Evolutionary conservation across 345 rosid genomes (phyloP).

Genomic region (Garcia nutans): DNA sequence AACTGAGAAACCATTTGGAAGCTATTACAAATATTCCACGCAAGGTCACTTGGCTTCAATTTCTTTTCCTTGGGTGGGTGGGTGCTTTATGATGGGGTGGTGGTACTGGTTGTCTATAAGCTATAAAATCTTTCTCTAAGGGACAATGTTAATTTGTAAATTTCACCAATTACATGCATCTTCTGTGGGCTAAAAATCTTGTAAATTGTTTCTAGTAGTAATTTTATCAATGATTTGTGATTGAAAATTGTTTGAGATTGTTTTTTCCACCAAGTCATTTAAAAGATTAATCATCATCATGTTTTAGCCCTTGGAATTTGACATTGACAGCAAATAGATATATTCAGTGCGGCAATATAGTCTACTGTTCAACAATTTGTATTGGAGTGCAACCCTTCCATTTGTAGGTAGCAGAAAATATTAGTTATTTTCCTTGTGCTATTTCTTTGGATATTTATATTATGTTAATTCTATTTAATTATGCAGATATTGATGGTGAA

Average conservation of each 20-base stretch:
- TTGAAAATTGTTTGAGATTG: not conserved
- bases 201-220: slow-evolving; percentile 8
- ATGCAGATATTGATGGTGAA: slow-evolving; percentile 95
- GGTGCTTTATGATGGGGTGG: not conserved
- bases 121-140: slow-evolving; percentile 8
- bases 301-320: not conserved
- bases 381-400: not conserved
- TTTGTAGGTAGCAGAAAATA: not conserved
- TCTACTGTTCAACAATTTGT: not conserved
- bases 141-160: not conserved
- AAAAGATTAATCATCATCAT: not conserved
- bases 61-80: not conserved
- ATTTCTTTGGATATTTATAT: slow-evolving; percentile 19
- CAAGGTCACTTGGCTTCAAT: slow-evolving; percentile 48
- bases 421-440: slow-evolving; percentile 2
- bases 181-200: slow-evolving; percentile 5
- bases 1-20: slow-evolving; percentile 69
- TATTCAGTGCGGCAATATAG: not conserved
- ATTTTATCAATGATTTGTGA: not conserved
- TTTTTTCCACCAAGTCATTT: not conserved
- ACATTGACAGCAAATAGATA: not conserved
- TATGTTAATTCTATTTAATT: slow-evolving; percentile 27
- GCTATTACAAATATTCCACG: slow-evolving; percentile 77
- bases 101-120: not conserved
- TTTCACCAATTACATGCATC: not conserved